Percentiles rank a stretch among this genome's conserved stretches.
phyloP scores from a whole-genome alignment of 2,329 filamentous ascomycete species.

The Paecilomyces sp. region DNA sequence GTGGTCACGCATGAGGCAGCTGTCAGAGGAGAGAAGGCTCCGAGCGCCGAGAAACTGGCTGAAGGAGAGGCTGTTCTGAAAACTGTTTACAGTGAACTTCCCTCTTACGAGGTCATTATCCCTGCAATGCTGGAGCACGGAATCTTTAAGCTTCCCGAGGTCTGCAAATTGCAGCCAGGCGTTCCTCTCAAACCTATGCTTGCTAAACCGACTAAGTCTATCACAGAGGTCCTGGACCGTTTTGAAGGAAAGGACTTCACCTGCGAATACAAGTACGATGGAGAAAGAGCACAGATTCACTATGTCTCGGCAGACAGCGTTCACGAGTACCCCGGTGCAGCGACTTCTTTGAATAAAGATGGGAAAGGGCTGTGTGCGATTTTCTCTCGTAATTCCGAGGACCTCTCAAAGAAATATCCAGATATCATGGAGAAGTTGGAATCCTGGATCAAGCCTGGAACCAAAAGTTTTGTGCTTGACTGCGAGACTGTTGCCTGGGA shows the following conservation, averaged over 20 bases:
- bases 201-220: constrained; percentile 95
- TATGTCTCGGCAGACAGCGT: constrained; percentile 79
- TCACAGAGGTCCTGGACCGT: constrained; percentile 92
- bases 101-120: constrained; percentile 91
- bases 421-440: constrained; percentile 85
- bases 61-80: constrained; percentile 83
- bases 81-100: constrained; percentile 86
- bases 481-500: constrained; percentile 99
- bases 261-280: constrained; percentile 98
- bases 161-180: constrained; percentile 86
- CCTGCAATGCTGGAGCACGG: constrained; percentile 83
- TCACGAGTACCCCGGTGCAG: constrained; percentile 59
- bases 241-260: constrained; percentile 95
- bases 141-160: constrained; percentile 71
- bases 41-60: constrained; percentile 68
- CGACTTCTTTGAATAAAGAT: constrained; percentile 57
- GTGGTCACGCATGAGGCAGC: constrained; percentile 75
- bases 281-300: constrained; percentile 96
- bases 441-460: constrained; percentile 81
- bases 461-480: constrained; percentile 94
- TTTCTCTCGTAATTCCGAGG: constrained; percentile 95
- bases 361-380: constrained; percentile 75
- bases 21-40: constrained; percentile 58
- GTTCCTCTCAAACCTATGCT: constrained; percentile 97
- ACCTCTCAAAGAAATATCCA: constrained; percentile 94